Evolutionary conservation across 768 basidiomycete genomes (phyloP).

Genomic region (Leccinum uliginosum): DNA sequence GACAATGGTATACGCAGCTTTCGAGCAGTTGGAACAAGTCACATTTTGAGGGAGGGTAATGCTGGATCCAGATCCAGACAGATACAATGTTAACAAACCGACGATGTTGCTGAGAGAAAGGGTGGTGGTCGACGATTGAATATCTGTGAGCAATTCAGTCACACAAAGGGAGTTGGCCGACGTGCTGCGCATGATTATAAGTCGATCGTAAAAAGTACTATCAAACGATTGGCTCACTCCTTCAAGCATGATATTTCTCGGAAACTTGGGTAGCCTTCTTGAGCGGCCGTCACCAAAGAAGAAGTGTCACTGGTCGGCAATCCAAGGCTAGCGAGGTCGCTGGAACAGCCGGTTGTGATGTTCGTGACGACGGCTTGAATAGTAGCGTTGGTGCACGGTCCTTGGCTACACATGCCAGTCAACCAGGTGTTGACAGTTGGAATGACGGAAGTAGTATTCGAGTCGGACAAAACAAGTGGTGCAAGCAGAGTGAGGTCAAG

Average conservation of each 20-base stretch:
- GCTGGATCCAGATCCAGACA: conserved; percentile 2
- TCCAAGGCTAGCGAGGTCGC: conserved; percentile 33
- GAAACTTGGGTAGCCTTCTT: conserved; percentile 52
- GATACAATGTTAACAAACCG: conserved; percentile 4
- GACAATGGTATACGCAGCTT: conserved; percentile 46
- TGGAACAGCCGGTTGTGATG: conserved; percentile 47
- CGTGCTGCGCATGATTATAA: conserved; percentile 24
- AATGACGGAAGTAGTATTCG: conserved; percentile 32
- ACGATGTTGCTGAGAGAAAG: conserved; percentile 19
- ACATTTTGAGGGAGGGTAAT: conserved; percentile 33
- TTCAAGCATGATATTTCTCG: conserved; percentile 58
- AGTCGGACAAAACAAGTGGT: conserved; percentile 23
- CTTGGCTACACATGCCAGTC: conserved; percentile 46
- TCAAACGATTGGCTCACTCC: conserved; percentile 43
- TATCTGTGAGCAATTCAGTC: conserved; percentile 50
- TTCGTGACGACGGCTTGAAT: conserved; percentile 52
- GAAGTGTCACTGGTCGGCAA: conserved; percentile 13
- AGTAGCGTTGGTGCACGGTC: conserved; percentile 56
- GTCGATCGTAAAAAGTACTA: neutral
- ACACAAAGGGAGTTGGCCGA: conserved; percentile 46
- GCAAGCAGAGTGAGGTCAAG: conserved; percentile 36
- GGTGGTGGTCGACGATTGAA: conserved; percentile 37
- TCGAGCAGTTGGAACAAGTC: conserved; percentile 50
- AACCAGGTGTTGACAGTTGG: conserved; percentile 58
- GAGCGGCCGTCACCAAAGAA: conserved; percentile 36